Evolutionary conservation across 148 eudicot species (phyloP).

Genomic region (Cornus kousa): DNA sequence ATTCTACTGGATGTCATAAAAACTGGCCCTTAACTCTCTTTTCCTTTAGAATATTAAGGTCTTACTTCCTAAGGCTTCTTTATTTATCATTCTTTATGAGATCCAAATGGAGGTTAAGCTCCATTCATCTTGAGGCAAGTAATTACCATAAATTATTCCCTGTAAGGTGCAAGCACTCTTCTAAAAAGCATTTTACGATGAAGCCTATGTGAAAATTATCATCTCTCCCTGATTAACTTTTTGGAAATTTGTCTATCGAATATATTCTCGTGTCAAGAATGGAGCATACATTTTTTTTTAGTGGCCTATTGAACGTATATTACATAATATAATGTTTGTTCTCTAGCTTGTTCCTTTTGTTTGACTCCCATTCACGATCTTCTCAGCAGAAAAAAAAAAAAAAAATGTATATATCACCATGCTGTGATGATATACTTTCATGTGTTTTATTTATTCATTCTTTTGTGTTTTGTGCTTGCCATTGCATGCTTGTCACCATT

Average conservation of each 20-base stretch:
- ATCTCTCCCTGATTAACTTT: neutral
- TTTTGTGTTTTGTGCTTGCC: neutral
- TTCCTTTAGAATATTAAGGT: too few species aligned
- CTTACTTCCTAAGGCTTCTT: too few species aligned
- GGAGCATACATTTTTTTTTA: neutral
- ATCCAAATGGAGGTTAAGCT: too few species aligned
- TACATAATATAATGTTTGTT: neutral
- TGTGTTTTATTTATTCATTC: neutral
- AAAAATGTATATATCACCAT: too few species aligned
- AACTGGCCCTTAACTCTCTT: too few species aligned
- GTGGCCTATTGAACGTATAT: neutral
- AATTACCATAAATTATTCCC: neutral
- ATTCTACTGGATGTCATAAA: too few species aligned
- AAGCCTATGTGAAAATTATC: neutral
- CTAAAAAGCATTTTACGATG: too few species aligned
- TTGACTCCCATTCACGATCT: neutral
- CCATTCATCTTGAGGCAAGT: neutral
- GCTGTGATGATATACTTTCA: neutral
- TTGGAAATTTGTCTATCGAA: neutral
- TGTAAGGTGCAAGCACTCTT: neutral
- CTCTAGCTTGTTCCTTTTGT: constrained; percentile 2
- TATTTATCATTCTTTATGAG: too few species aligned
- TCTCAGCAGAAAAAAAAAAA: too few species aligned
- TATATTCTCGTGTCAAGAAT: neutral
- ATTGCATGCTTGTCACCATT: neutral